Conservation (phyloP, 768 basidiomycete genomes). For the Leccinellum albellum region DNA sequence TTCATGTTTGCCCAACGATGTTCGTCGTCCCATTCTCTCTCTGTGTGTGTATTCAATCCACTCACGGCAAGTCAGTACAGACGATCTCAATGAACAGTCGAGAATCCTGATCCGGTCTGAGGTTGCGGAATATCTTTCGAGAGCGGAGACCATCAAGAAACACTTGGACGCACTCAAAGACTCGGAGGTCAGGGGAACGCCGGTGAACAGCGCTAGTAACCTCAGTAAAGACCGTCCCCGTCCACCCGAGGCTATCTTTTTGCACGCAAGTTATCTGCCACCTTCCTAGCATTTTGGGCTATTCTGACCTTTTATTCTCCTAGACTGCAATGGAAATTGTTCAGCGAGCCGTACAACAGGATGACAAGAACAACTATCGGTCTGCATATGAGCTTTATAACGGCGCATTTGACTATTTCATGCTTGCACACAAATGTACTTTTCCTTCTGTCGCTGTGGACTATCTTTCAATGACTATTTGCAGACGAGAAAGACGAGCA, state of each 20-base stretch:
- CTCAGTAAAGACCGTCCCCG: conserved; percentile 4
- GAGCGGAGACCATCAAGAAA: conserved; percentile 86
- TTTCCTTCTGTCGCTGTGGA: background rate
- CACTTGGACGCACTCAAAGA: conserved; percentile 44
- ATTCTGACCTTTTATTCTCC: background rate
- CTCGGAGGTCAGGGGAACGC: background rate
- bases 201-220: background rate
- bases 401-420: conserved; percentile 94
- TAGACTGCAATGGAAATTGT: conserved; percentile 83
- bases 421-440: conserved; percentile 88
- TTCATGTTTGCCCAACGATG: conserved; percentile 96
- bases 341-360: conserved; percentile 84
- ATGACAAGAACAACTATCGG: conserved; percentile 83
- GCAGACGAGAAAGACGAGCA: conserved; percentile 84
- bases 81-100: conserved; percentile 89
- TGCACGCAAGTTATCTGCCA: conserved; percentile 7
- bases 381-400: conserved; percentile 91
- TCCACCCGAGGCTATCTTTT: conserved; percentile 15
- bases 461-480: background rate
- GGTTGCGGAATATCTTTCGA: conserved; percentile 82
- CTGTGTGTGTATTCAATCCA: background rate
- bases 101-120: conserved; percentile 79
- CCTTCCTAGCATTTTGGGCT: background rate
- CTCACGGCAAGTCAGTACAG: conserved; percentile 13
- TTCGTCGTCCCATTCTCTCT: conserved; percentile 29